Base-by-base conservation (phyloP, 495 filamentous ascomycete species). In the Xylaria cubensis region DNA sequence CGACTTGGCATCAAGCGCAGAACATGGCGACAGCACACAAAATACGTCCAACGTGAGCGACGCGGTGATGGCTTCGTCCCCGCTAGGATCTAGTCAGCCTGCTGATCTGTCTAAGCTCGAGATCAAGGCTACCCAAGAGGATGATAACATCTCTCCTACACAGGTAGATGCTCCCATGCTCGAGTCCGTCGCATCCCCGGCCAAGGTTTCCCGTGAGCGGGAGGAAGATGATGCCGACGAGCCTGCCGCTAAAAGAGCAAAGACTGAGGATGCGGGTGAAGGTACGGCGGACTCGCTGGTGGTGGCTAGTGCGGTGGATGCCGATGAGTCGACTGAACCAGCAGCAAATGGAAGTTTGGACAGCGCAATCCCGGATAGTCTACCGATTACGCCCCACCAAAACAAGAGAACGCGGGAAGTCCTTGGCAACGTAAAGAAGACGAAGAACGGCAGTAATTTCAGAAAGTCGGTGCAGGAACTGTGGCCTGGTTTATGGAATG, bases 391-490 rank as follows among this genome's bases (percentile, higher is more conserved):
- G 1, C 76, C 80, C 0, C 83, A 80, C 67, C 82, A 88, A 72
- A 78, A 71, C 44, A 86, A 83, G 71, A 85, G 84, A 65, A 76
- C 87, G 26, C 74, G 85, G 6, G 78, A 78, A 61, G 83, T 87
- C 21, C 79, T 97, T 13, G 88, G 89, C 34, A 92, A 90, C 72
- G 82, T 94, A 58, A 96, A 95, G 82, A 93, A 95, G 78, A 92
- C 92, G 50, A 91, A 94, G 76, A 89, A 90, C 70, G 90, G 94
- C 15, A 80, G 81, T 5, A 86, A 88, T 44, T 98, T 97, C 80
- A 83, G 85, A 58, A 87, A 89, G 51, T 91, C 97, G 0, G 96
- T 99, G 6, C 66, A 75, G n/a, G 73, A 73, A 9, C 64, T 86
- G 3, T 89, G 86, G 86, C 87, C 87, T 21, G 21, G 7, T 0